Percentiles rank a stretch among this genome's conserved stretches.
Conservation (phyloP, 768 basidiomycete genomes). For the Lanmaoa rubissima region DNA sequence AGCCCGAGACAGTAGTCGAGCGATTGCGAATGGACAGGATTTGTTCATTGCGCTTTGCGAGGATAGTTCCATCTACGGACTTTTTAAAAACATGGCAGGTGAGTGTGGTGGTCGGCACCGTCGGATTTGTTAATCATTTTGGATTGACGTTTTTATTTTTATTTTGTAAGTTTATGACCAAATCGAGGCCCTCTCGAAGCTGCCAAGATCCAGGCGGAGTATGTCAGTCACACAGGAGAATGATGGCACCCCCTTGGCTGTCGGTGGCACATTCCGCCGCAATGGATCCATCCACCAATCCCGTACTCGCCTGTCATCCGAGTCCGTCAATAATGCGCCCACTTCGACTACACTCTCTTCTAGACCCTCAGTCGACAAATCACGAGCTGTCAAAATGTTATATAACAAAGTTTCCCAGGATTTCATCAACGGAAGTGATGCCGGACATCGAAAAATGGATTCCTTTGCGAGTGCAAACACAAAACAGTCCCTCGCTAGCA, state of each 20-base stretch:
- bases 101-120: slow-evolving; percentile 16
- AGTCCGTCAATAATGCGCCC: slow-evolving; percentile 33
- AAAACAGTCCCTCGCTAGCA: slow-evolving; percentile 36
- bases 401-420: slow-evolving; percentile 41
- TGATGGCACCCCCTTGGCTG: slow-evolving; percentile 45
- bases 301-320: slow-evolving; percentile 38
- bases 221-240: slow-evolving; percentile 67
- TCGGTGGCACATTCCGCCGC: slow-evolving; percentile 18
- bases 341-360: slow-evolving; percentile 29
- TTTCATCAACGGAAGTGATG: slow-evolving; percentile 40
- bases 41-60: slow-evolving; percentile 88
- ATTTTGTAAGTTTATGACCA: slow-evolving; percentile 64
- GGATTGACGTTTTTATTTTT: slow-evolving; percentile 18
- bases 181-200: slow-evolving; percentile 66
- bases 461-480: slow-evolving; percentile 53
- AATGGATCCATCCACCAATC: slow-evolving; percentile 24
- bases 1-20: slow-evolving; percentile 79
- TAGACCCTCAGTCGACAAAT: slow-evolving; percentile 64
- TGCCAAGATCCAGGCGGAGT: slow-evolving; percentile 58
- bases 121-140: slow-evolving; percentile 20
- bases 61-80: slow-evolving; percentile 80
- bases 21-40: slow-evolving; percentile 73
- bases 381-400: slow-evolving; percentile 60
- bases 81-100: slow-evolving; percentile 89
- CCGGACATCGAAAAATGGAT: slow-evolving; percentile 53